Evolutionary conservation across 352 stramenopile genomes (phyloP).

Genomic region (Albugo laibachii): DNA sequence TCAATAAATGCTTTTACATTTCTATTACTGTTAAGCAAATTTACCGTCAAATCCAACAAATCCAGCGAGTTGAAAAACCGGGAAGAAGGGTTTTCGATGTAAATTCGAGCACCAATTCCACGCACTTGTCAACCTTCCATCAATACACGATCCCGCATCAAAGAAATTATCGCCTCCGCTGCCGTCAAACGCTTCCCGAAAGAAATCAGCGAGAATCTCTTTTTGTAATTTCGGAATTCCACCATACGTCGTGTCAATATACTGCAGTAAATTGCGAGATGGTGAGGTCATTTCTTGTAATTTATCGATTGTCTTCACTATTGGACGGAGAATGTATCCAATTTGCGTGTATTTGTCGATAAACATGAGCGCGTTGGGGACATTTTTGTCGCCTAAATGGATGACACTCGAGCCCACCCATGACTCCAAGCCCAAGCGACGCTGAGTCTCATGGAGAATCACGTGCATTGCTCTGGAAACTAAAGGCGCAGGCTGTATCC

Average conservation of each 20-base stretch:
- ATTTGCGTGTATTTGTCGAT: constrained; percentile 98
- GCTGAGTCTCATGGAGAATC: constrained; percentile 74
- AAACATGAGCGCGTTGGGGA: constrained; percentile 95
- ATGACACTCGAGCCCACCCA: constrained; percentile 92
- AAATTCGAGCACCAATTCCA: constrained; percentile 97
- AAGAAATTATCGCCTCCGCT: constrained; percentile 91
- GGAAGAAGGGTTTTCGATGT: constrained; percentile 86
- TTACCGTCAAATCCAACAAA: constrained; percentile 95
- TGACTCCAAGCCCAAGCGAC: constrained; percentile 21
- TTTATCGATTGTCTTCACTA: constrained; percentile 69
- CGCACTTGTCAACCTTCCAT: constrained; percentile 89
- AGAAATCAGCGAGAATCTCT: constrained; percentile 91
- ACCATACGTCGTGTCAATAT: constrained; percentile 69
- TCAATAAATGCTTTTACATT: no score
- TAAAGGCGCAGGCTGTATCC: constrained; percentile 84
- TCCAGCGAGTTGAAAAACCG: constrained; percentile 91
- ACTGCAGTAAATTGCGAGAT: constrained; percentile 26
- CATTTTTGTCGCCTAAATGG: constrained; percentile 95
- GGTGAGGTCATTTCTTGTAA: constrained; percentile 33
- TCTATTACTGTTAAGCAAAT: constrained; percentile 42
- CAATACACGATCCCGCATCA: constrained; percentile 90
- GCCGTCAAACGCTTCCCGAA: constrained; percentile 90
- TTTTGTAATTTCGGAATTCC: constrained; percentile 63
- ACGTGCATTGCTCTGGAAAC: constrained; percentile 91
- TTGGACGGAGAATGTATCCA: constrained; percentile 67